These are phyloP conservation scores for Esteya vermicola DNA, from an alignment of 2,329 filamentous ascomycete species.

Conservation along the genomic window DNA sequence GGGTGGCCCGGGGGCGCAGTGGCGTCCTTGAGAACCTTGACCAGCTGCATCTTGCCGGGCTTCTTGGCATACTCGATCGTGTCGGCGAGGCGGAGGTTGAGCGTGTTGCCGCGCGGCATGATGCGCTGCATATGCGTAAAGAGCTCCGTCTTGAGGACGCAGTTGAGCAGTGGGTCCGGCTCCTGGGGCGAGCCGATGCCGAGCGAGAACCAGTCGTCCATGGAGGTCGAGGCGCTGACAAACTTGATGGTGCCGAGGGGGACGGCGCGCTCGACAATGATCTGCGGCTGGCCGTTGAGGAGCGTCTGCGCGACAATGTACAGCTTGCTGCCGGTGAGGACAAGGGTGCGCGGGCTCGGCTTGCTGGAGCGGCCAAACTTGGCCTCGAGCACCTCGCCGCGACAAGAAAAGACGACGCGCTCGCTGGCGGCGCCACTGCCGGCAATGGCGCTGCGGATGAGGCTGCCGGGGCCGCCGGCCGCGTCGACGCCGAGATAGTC, in stretches of 20 bases:
- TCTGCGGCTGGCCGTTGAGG: constrained; percentile 68
- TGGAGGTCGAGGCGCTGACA: constrained; percentile 63
- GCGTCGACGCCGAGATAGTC: constrained; percentile 89
- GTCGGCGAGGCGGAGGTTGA: constrained; percentile 72
- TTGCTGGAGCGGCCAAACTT: constrained; percentile 97
- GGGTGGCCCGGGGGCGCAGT: too few relatives aligned
- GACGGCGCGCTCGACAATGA: constrained; percentile 68
- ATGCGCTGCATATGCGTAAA: constrained; percentile 79
- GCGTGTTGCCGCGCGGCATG: constrained; percentile 64
- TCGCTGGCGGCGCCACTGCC: constrained; percentile 61
- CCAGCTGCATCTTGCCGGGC: constrained; percentile 74
- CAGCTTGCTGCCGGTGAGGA: constrained; percentile 75
- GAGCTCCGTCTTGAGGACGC: constrained; percentile 91
- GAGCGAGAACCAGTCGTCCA: constrained; percentile 95
- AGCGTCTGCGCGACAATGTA: constrained; percentile 80
- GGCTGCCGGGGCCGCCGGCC: constrained; percentile 61
- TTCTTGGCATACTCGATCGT: constrained; percentile 95
- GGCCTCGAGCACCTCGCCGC: constrained; percentile 76
- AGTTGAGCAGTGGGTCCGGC: constrained; percentile 84
- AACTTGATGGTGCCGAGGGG: constrained; percentile 81
- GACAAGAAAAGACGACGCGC: constrained; percentile 73
- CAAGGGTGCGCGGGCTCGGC: constrained; percentile 67
- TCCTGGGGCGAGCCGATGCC: constrained; percentile 84
- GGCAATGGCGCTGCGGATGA: constrained; percentile 63
- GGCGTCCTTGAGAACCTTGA: constrained; percentile 90